phyloP scores from a whole-genome alignment of 2,329 filamentous ascomycete species.

The Alternaria burnsii region DNA sequence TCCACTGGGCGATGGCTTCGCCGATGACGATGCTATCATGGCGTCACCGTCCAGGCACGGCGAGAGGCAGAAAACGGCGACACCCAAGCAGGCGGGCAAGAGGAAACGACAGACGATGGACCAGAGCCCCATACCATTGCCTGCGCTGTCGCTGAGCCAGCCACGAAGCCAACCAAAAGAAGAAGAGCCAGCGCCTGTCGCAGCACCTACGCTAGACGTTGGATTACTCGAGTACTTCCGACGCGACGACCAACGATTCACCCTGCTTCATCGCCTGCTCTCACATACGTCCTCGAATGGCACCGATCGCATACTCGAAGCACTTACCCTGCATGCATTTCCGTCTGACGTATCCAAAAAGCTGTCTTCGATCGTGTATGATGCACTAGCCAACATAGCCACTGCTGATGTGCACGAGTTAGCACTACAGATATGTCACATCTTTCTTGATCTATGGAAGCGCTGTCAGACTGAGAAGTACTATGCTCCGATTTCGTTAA shows the following conservation, averaged over 20 bases:
- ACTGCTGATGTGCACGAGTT: slow-evolving; percentile 62
- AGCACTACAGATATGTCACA: slow-evolving; percentile 69
- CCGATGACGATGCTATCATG: slow-evolving; percentile 69
- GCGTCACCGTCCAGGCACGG: slow-evolving; percentile 63
- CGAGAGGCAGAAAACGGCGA: slow-evolving; percentile 59
- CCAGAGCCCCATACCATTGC: slow-evolving; percentile 69
- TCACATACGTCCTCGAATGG: slow-evolving; percentile 66
- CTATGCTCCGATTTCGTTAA: slow-evolving; percentile 69
- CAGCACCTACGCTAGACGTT: slow-evolving; percentile 26
- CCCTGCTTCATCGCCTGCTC: slow-evolving; percentile 68
- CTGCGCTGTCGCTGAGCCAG: slow-evolving; percentile 61
- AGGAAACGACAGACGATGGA: slow-evolving; percentile 69
- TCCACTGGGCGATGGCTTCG: slow-evolving; percentile 77
- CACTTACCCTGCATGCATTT: slow-evolving; percentile 69
- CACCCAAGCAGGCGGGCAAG: slow-evolving; percentile 71
- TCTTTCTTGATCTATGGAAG: slow-evolving; percentile 73
- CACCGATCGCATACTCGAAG: slow-evolving; percentile 71
- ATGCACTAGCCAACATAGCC: slow-evolving; percentile 67
- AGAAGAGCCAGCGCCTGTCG: slow-evolving; percentile 26
- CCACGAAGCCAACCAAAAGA: slow-evolving; percentile 51
- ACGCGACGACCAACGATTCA: slow-evolving; percentile 50
- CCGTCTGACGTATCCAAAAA: slow-evolving; percentile 65
- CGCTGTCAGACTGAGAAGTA: slow-evolving; percentile 70
- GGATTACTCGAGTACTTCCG: slow-evolving; percentile 50
- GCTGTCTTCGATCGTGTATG: slow-evolving; percentile 72